Evolutionary conservation across 176 grass and related monocot genomes (phyloP), one percentile per base, ranked within the genome.

Genomic region (Juncus effusus): DNA sequence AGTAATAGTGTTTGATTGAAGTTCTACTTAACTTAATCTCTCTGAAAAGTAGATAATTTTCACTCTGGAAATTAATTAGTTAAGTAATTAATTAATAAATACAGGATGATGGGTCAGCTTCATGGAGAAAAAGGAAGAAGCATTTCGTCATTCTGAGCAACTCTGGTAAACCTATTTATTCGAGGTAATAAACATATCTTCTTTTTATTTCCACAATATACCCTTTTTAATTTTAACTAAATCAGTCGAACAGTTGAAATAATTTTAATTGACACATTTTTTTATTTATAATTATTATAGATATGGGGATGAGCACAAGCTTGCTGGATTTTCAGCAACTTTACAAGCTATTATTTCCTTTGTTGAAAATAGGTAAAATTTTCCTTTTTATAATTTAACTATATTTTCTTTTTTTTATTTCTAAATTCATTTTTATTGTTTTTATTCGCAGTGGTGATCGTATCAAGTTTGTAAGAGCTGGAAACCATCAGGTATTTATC

Each of bases 251-350:
- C 19, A 15, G 4, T 28, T 57, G 45, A 8, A 10, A 15, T 4
- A 42, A 54, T 14, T 9, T 72, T 0, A 4, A 37, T 53, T 53
- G 35, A 53, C 1, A 7, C 2, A 3, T 39, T 69, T 69, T 5
- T 38, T 52, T 28, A 70, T n/a, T 58, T 45, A 6, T 38, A 44
- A 3, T 38, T 69, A 59, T 62, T 87, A 75, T 66, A 96, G 94
- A 73, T 99, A 99, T 64, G 94, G 94, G 8, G 89, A 99, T 61
- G 89, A 99, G 74, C 94, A 99, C 73, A 99, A 87, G 78, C 79
- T 99, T 66, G 94, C 94, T n/a, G 94, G 94, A 65, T 99, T 99
- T 69, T 90, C 89, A 69, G 94, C 94, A 70, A 99, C 94, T 7
- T 66, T 99, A 75, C 94, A 99, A 75, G 89, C 94, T 13, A 99